Evolutionary conservation across 2,329 filamentous ascomycete genomes (phyloP).

Genomic region (Penicillium sp.): DNA sequence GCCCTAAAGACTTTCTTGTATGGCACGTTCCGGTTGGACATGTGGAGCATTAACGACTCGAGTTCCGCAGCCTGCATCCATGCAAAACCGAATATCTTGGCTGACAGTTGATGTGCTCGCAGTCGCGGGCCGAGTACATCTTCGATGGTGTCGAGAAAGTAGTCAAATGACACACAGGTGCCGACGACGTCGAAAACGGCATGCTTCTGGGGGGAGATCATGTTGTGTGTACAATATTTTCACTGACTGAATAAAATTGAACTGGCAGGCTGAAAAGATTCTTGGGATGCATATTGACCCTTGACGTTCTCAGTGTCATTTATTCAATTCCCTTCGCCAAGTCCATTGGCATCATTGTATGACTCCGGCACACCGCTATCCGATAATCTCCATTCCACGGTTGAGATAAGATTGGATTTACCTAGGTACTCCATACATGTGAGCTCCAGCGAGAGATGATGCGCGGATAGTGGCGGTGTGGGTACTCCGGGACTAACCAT

Average conservation of each 20-base stretch:
- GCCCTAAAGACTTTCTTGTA: slow-evolving; percentile 42
- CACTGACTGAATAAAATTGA: background rate
- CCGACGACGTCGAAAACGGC: slow-evolving; percentile 54
- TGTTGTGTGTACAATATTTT: background rate
- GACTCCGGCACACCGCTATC: background rate
- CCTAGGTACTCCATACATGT: background rate
- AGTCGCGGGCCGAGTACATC: slow-evolving; percentile 39
- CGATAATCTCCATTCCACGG: background rate
- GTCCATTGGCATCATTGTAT: background rate
- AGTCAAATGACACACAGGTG: slow-evolving; percentile 47
- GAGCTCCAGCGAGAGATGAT: background rate
- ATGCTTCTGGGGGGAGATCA: slow-evolving; percentile 33
- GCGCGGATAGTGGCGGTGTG: background rate
- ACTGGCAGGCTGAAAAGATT: background rate
- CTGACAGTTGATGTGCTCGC: slow-evolving; percentile 30
- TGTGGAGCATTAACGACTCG: slow-evolving; percentile 47
- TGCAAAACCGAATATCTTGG: slow-evolving; percentile 42
- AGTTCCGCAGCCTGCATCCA: slow-evolving; percentile 47
- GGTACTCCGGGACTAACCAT: background rate
- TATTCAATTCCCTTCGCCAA: background rate
- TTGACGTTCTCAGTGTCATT: background rate
- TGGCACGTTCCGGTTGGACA: slow-evolving; percentile 40
- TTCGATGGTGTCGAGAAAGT: slow-evolving; percentile 40
- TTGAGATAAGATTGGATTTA: background rate
- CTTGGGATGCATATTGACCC: background rate